Conservation (phyloP, 2,329 filamentous ascomycete species). For the Fusarium setosum region DNA sequence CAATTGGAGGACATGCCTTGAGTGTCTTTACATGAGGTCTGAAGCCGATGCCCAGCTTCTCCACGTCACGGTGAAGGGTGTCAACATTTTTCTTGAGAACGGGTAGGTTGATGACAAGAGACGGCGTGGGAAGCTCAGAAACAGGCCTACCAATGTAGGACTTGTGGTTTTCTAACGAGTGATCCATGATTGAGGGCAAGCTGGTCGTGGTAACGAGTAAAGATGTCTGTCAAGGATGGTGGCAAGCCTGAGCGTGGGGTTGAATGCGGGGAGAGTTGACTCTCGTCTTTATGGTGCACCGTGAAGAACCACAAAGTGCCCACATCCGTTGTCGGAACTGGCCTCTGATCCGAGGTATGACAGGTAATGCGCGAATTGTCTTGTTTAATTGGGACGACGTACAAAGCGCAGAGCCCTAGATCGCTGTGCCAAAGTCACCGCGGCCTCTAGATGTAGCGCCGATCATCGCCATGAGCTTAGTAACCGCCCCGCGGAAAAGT, state of each 20-base stretch:
- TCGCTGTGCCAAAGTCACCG: background rate
- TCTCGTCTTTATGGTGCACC: background rate
- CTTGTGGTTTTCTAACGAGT: constrained; percentile 43
- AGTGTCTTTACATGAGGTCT: constrained; percentile 58
- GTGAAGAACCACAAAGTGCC: background rate
- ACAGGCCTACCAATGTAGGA: constrained; percentile 50
- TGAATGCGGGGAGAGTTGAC: background rate
- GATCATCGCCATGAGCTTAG: background rate
- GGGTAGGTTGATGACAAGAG: constrained; percentile 52
- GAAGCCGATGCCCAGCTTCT: constrained; percentile 51
- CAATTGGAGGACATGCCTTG: constrained; percentile 45
- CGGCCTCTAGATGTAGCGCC: constrained; percentile 1
- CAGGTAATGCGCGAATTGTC: background rate
- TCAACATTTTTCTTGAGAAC: constrained; percentile 52
- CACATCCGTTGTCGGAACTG: background rate
- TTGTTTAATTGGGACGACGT: background rate
- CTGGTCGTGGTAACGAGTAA: background rate
- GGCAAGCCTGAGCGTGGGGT: background rate
- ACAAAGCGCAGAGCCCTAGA: background rate
- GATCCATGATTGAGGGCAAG: constrained; percentile 34
- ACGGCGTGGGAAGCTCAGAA: constrained; percentile 51
- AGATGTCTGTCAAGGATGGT: background rate
- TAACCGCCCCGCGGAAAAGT: background rate
- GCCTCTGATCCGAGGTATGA: background rate
- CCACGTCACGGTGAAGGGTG: constrained; percentile 51